Percentiles rank a stretch among this genome's conserved stretches.
Conservation (phyloP, 2,329 filamentous ascomycete genomes). For the Tolypocladium sp. region DNA sequence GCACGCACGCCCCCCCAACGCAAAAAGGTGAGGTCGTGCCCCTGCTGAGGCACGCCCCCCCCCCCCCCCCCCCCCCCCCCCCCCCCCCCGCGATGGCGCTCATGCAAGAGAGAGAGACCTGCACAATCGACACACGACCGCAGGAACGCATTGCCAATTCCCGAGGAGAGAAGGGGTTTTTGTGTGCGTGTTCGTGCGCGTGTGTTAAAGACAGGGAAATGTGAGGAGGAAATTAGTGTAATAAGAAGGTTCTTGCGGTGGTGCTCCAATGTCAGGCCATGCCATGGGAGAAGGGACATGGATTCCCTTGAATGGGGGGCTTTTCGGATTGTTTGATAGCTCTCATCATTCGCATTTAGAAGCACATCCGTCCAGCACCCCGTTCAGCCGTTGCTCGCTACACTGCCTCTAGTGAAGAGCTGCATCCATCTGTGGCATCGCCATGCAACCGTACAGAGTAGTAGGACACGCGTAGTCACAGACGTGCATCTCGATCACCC, state of each 20-base stretch:
- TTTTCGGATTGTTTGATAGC: neutral
- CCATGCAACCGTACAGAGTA: neutral
- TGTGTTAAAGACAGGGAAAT: neutral
- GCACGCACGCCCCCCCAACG: too few species aligned
- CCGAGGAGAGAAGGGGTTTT: neutral
- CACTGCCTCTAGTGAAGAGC: neutral
- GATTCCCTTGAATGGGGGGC: too few species aligned
- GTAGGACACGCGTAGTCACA: neutral
- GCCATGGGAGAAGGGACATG: neutral
- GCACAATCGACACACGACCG: neutral
- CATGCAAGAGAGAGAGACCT: neutral
- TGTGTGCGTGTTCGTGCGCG: too few species aligned
- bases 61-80: neutral
- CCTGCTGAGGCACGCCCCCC: too few species aligned
- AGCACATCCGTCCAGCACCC: neutral
- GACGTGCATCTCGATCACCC: neutral
- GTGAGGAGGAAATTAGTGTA: neutral
- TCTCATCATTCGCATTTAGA: neutral
- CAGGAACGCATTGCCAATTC: neutral
- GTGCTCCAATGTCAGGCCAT: too few species aligned
- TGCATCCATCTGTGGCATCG: neutral
- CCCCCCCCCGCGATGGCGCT: neutral
- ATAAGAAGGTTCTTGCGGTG: too few species aligned
- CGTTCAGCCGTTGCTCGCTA: neutral
- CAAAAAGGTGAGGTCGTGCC: too few species aligned